phyloP scores from a whole-genome alignment of 352 stramenopile genomes.

The Phytophthora pluvialis region DNA sequence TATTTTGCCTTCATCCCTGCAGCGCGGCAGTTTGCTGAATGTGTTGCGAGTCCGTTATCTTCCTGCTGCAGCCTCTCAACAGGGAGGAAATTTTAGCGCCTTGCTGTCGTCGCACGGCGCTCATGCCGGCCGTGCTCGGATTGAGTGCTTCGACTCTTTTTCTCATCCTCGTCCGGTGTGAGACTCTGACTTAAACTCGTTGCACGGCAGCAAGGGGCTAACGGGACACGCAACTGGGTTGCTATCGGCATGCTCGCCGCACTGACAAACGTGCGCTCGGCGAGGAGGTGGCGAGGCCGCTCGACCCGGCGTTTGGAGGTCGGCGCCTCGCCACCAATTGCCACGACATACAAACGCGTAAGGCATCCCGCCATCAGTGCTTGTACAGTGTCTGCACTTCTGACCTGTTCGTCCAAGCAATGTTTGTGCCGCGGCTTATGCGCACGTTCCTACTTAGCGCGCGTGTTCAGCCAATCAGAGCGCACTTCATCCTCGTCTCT shows the following conservation, averaged over 20 bases:
- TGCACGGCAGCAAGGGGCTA: conserved; percentile 11
- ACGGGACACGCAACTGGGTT: conserved; percentile 9
- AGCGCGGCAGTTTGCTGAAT: background rate
- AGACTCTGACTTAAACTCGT: conserved; percentile 52
- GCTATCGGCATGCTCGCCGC: conserved; percentile 25
- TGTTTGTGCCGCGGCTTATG: conserved; percentile 21
- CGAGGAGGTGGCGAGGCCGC: conserved; percentile 8
- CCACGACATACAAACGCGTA: conserved; percentile 2
- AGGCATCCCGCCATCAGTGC: too few species aligned
- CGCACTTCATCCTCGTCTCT: conserved; percentile 3
- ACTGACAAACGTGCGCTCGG: background rate
- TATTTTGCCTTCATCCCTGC: conserved; percentile 9
- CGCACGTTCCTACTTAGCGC: conserved; percentile 10
- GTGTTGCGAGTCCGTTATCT: conserved; percentile 29
- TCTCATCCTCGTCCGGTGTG: conserved; percentile 28
- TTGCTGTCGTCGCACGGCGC: conserved; percentile 1
- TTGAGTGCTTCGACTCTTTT: conserved; percentile 16
- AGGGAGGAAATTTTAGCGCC: conserved; percentile 6
- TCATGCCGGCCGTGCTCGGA: conserved; percentile 26
- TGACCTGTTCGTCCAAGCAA: conserved; percentile 10
- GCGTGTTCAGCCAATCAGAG: conserved; percentile 22
- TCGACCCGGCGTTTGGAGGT: conserved; percentile 14
- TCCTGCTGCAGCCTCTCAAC: conserved; percentile 6
- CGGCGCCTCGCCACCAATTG: conserved; percentile 13
- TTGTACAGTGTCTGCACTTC: too few species aligned